Evolutionary conservation across 768 basidiomycete genomes (phyloP), one percentile per base, ranked within the genome.

Genomic region (Tylopilus vinaceipallidus): DNA sequence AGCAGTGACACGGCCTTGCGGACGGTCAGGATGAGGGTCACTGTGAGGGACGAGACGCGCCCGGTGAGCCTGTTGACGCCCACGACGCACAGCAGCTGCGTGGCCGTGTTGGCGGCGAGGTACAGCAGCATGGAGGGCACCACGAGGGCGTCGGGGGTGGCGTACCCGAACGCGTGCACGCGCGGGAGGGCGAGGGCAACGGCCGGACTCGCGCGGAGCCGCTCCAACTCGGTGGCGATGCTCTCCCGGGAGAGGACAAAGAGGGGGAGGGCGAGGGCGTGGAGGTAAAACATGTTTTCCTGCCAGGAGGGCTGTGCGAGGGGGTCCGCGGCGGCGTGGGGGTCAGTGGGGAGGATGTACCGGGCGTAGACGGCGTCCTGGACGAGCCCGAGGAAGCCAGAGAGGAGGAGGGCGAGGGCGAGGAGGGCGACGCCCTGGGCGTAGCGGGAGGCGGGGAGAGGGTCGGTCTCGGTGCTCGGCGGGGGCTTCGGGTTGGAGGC

Each of bases 271-370:
- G 84, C 80, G 45, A 92, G 79, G 60, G 85, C 81, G 67, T 93
- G 91, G 19, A 90, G 76, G 71, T 93, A 98, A 72, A 95, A 98
- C 80, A 98, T 83, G 42, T 82, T 85, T 69, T 97, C 94, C 61
- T 87, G 82, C 94, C 94, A 97, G 37, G 80, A 66, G 0, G 67
- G 57, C 36, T 57, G 56, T n/a, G 50, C 35, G n/a, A 34, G 30
- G 1, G 57, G 55, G 44, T 57, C 47, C 22, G 50, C 62, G 8
- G 44, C 59, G 52, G 30, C 48, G 49, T 45, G 63, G 53, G 45
- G 36, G 47, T 38, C 74, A 53, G 52, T 20, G 11, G 59, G 50
- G 10, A 51, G 58, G 12, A 77, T 70, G 54, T 82, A 82, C n/a
- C 50, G 52, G 26, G 60, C 58, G 61, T 84, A 90, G 5, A 90